Conservation (phyloP, 192 early-diverging fungal genomes). For the Rhizoclosmatium globosum region DNA sequence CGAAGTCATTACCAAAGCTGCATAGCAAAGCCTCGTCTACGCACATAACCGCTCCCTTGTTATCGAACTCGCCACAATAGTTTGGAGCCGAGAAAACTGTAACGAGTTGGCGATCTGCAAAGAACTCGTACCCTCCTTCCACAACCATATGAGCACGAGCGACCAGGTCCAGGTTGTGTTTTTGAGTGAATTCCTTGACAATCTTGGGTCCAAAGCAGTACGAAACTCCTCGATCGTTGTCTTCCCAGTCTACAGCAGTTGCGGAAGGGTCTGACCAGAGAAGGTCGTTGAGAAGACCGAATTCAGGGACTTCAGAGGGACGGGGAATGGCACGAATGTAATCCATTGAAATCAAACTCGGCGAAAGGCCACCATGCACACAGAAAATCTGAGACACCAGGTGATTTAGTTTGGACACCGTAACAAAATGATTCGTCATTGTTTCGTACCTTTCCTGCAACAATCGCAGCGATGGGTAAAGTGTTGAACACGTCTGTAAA, state of each 20-base stretch:
- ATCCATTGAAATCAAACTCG: constrained; percentile 74
- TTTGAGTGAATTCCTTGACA: constrained; percentile 82
- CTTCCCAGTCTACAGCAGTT: constrained; percentile 81
- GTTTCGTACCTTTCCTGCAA: constrained; percentile 56
- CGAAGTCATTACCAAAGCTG: constrained; percentile 68
- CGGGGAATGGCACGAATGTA: constrained; percentile 82
- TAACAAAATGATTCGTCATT: background rate
- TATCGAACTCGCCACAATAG: constrained; percentile 96
- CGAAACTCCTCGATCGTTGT: constrained; percentile 95
- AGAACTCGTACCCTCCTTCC: constrained; percentile 94
- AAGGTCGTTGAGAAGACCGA: constrained; percentile 87
- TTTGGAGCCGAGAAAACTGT: constrained; percentile 96
- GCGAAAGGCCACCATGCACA: constrained; percentile 94
- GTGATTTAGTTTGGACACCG: too few relatives aligned
- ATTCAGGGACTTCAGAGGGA: constrained; percentile 91
- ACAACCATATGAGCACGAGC: constrained; percentile 92
- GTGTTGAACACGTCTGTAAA: constrained; percentile 96
- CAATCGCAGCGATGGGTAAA: constrained; percentile 89
- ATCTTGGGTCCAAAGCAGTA: constrained; percentile 91
- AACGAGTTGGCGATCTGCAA: constrained; percentile 86
- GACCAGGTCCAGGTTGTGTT: constrained; percentile 91
- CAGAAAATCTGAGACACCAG: constrained; percentile 76
- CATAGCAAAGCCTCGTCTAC: constrained; percentile 90
- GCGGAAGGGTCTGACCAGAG: constrained; percentile 95
- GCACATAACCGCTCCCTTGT: constrained; percentile 83